Percentiles rank a stretch among this genome's conserved stretches.
Conservation (phyloP, 208 protist species). For the Sergeia podlipaevii region DNA sequence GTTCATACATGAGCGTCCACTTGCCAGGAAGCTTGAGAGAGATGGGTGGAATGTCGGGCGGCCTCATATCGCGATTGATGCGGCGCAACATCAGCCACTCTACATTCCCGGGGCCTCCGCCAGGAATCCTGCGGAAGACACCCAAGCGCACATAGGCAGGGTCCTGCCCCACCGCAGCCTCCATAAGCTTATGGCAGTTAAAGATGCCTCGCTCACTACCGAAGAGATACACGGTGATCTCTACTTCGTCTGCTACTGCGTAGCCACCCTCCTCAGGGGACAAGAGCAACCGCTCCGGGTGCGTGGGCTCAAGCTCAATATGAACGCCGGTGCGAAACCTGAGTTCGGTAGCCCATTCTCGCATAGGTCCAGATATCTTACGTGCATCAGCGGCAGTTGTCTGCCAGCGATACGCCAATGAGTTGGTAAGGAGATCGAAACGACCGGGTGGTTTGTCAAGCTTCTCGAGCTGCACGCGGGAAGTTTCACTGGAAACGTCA, state of each 20-base stretch:
- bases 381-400: slow-evolving; percentile 74
- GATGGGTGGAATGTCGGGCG: slow-evolving; percentile 88
- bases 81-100: slow-evolving; percentile 89
- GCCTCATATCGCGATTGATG: slow-evolving; percentile 86
- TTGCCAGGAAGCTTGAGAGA: slow-evolving; percentile 90
- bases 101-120: slow-evolving; percentile 26
- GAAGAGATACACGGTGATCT: slow-evolving; percentile 88
- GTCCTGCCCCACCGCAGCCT: slow-evolving; percentile 68
- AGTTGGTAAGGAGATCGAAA: slow-evolving; percentile 88
- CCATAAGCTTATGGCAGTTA: slow-evolving; percentile 87
- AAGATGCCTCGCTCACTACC: slow-evolving; percentile 85
- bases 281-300: slow-evolving; percentile 46
- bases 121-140: slow-evolving; percentile 70
- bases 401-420: slow-evolving; percentile 83
- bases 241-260: slow-evolving; percentile 77
- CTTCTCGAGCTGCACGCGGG: slow-evolving; percentile 49
- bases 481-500: slow-evolving; percentile 5
- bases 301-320: slow-evolving; percentile 79
- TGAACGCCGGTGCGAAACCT: slow-evolving; percentile 90
- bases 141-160: slow-evolving; percentile 83
- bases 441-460: slow-evolving; percentile 63
- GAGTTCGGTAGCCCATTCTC: slow-evolving; percentile 87
- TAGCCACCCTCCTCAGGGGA: slow-evolving; percentile 45
- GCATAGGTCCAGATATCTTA: slow-evolving; percentile 84
- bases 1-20: slow-evolving; percentile 87